A percentile compares a stretch with the other conserved stretches of the same genome.
Evolutionary conservation across 805 yeast genomes (phyloP).

Genomic region (Nakazawaea molendinolei): DNA sequence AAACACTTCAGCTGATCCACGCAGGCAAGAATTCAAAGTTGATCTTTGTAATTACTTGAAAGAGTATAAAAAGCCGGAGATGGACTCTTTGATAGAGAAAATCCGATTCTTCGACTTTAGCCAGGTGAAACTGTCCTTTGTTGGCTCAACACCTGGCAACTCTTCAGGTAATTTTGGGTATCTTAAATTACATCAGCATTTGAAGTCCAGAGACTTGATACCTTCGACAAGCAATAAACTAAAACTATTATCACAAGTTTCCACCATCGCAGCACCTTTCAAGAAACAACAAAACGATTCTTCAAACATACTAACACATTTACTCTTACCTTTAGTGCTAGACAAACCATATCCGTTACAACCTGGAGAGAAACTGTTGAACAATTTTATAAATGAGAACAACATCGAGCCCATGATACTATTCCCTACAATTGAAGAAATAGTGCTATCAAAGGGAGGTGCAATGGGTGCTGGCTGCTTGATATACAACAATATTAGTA

Average conservation of each 20-base stretch:
- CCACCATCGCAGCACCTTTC: conserved; percentile 44
- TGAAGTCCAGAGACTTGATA: conserved; percentile 27
- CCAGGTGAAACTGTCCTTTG: conserved; percentile 41
- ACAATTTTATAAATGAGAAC: conserved; percentile 16
- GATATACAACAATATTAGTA: conserved; percentile 34
- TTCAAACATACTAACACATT: conserved; percentile 38
- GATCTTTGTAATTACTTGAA: conserved; percentile 39
- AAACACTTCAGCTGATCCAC: too few species aligned
- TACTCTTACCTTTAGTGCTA: conserved; percentile 39
- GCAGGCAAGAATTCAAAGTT: conserved; percentile 30
- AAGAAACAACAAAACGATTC: conserved; percentile 15
- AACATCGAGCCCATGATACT: conserved; percentile 21
- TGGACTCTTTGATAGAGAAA: conserved; percentile 22
- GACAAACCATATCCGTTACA: conserved; percentile 17
- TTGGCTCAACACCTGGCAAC: conserved; percentile 49
- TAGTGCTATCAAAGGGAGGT: conserved; percentile 15
- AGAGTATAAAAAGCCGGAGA: conserved; percentile 29
- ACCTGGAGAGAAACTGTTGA: conserved; percentile 23
- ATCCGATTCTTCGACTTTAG: conserved; percentile 37
- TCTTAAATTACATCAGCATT: conserved; percentile 36
- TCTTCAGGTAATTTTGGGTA: conserved; percentile 35
- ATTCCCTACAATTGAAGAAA: conserved; percentile 27
- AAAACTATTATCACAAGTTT: conserved; percentile 36
- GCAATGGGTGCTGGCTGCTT: conserved; percentile 34
- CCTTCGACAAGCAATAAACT: neutral